Evolutionary conservation across 768 basidiomycete genomes (phyloP), one percentile per base, ranked within the genome.

Genomic region (Termitomyces sp.): DNA sequence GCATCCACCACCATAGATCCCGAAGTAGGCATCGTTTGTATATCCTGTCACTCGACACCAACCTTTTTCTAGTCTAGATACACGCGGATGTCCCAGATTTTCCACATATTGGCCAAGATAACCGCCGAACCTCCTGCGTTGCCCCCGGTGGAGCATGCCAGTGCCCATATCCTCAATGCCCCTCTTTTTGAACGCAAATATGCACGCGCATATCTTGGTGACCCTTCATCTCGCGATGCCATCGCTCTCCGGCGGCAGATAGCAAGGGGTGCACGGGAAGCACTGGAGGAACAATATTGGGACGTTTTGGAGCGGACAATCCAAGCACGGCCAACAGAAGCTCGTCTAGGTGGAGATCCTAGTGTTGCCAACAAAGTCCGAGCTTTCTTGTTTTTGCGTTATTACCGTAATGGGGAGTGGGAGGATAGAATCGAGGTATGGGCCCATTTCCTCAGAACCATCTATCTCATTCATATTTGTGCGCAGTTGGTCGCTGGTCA

Each of bases 231-330:
- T 8, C 86, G 85, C 7, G 87, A 88, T 26, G 85, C 89, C 0
- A 73, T 76, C 7, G 74, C 77, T 7, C 73, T 97, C 28, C 77
- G 93, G 54, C 77, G 79, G 42, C 86, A 90, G 64, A 88, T 97
- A 52, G 87, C 88, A 5, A 77, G 75, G 34, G 96, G 95, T 15
- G 87, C 89, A 0, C 76, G 87, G 36, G 83, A 86, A 59, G 92
- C 90, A 13, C 76, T 98, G 16, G 94, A 98, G 70, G 88, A 90
- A 67, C 94, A 96, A 72, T 92, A 92, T 58, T 89, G 86, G 82
- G 85, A 89, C 56, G 78, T 92, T 22, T 65, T 99, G 52, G 92
- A 95, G 57, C 82, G 87, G 44, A 89, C 89, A 0, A 79, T 99
- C 16, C 88, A 91, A 55, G 81, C 89, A 2, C 76, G 91, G 12